Conservation (phyloP, 192 early-diverging fungal species). For the Diversispora epigaea region DNA sequence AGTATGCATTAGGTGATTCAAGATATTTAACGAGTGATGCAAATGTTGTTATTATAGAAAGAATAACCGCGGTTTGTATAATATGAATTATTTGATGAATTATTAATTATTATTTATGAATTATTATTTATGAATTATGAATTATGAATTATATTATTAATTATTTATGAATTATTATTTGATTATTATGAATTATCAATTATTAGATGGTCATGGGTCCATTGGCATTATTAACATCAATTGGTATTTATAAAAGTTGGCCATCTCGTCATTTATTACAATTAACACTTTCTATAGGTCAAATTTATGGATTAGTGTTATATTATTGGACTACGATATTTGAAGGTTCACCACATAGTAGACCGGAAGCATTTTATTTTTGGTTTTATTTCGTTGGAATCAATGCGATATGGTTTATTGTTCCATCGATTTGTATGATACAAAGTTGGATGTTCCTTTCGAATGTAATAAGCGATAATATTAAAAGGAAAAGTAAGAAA, state of each 20-base stretch:
- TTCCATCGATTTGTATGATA: constrained; percentile 54
- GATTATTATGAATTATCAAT: constrained; percentile 39
- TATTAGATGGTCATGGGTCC: constrained; percentile 52
- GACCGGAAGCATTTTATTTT: constrained; percentile 80
- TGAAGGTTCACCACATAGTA: constrained; percentile 65
- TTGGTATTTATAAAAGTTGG: constrained; percentile 52
- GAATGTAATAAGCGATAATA: neutral
- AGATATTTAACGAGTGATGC: constrained; percentile 83
- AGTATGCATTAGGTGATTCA: constrained; percentile 87
- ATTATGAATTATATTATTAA: neutral
- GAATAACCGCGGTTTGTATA: constrained; percentile 78
- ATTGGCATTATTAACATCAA: constrained; percentile 55
- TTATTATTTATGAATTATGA: no score
- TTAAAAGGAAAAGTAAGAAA: constrained; percentile 25
- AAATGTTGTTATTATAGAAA: constrained; percentile 83
- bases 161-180: constrained; percentile 35
- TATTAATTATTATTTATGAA: neutral
- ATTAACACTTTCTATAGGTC: constrained; percentile 60
- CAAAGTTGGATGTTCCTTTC: constrained; percentile 19
- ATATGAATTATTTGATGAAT: no score
- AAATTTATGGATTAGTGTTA: constrained; percentile 81
- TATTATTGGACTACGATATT: constrained; percentile 75
- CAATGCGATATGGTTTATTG: constrained; percentile 83
- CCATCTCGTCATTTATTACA: constrained; percentile 59
- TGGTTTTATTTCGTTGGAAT: constrained; percentile 87